phyloP scores from a whole-genome alignment of 73 alveolate genomes.

The Durusdinium trenchii region DNA sequence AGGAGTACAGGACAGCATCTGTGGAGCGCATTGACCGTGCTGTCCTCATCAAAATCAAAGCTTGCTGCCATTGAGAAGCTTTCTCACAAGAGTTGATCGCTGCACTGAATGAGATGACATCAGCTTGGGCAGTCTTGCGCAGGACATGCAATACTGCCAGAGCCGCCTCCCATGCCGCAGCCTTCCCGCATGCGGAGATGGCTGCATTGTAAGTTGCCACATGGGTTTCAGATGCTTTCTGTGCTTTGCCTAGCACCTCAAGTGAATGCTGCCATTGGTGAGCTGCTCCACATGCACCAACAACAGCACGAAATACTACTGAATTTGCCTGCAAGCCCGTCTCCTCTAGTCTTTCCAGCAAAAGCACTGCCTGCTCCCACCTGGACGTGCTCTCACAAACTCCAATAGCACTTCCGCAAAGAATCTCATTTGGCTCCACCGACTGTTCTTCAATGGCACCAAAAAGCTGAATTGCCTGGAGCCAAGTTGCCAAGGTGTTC shows the following conservation, averaged over 20 bases:
- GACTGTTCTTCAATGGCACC: not conserved
- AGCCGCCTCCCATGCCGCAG: not conserved
- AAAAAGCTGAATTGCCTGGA: not conserved
- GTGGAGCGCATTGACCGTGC: not conserved
- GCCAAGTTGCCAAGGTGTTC: not conserved
- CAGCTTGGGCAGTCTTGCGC: not conserved
- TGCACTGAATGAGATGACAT: not conserved
- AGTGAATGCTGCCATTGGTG: slow-evolving; percentile 18
- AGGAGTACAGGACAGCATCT: not conserved
- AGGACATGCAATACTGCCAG: not conserved
- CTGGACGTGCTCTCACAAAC: not conserved
- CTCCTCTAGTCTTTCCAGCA: not conserved
- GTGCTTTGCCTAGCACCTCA: not conserved
- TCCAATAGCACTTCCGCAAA: not conserved
- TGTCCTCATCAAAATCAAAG: not conserved
- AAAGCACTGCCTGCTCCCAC: not conserved
- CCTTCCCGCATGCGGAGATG: not conserved
- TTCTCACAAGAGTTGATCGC: not conserved
- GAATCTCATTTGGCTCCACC: not conserved
- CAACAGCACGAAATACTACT: not conserved
- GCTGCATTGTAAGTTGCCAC: slow-evolving; percentile 16
- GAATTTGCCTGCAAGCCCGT: not conserved
- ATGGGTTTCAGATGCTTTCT: not conserved
- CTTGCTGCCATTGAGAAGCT: not conserved
- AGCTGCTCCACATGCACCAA: not conserved